Evolutionary conservation across 495 filamentous ascomycete genomes (phyloP), one percentile per base, ranked within the genome.

Genomic region (Neurospora tetraspora): DNA sequence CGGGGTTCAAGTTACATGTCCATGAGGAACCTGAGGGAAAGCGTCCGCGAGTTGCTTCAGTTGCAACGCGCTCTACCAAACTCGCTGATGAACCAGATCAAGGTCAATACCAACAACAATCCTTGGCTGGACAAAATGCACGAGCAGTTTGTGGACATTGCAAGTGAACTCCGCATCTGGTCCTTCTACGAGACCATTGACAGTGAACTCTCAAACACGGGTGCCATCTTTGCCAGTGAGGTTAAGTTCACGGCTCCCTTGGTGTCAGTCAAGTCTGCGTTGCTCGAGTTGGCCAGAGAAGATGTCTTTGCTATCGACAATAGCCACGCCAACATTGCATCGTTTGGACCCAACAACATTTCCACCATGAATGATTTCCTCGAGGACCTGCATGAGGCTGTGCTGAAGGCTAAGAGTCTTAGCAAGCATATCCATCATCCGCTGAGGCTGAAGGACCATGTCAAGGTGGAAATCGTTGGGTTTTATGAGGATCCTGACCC

Each of bases 1-100:
- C 87, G 86, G 47, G 89, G 90, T 5, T 91, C 89, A 1, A 91
- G 87, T 36, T 90, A 90, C 74, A 82, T 91, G 65, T 90, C 89
- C 5, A 87, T 86, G 73, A 81, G 83, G 1, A 84, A 86, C 72
- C 88, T 89, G 71, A 82, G 82, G 23, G 79, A 83, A 27, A 89
- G 85, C 74, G 88, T 91, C 38, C 82, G 82, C 39, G 80, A 80
- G n/a, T 72, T 90, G 5, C 77, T 91, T 16, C 83, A 82, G n/a
- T 74, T 91, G n/a, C 84, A 89, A 39, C 80, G 82, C 34, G 81
- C 86, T 2, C 81, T 90, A 18, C 88, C 88, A 1, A 73, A 73
- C 12, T 83, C 82, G 0, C 76, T 91, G 1, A 81, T 85, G 16
- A 81, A 85, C 5, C 79, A 87, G 16, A 80, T 91, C 7, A 82